Base-by-base conservation (phyloP, 345 rosid genomes). In the Aquilaria yunnanensis region DNA sequence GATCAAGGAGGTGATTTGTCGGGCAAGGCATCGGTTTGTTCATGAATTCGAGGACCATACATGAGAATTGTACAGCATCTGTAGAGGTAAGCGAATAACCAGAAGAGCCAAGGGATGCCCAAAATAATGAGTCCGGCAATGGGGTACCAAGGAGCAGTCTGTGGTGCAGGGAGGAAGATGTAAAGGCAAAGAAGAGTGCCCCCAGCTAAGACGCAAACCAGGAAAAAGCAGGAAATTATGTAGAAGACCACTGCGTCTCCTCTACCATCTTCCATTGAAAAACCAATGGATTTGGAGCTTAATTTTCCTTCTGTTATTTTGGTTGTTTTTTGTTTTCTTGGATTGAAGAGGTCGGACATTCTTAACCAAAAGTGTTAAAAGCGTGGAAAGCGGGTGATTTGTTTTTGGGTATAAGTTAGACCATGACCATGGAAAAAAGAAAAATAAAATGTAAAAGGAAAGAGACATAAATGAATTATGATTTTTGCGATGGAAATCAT, bases 41-140 rank as follows among this genome's bases (percentile, higher is more conserved):
- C 43, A 1, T 37, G 5, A 9, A 9, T 37, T 37, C 7, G 62
- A 64, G 51, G 47, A 51, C 51, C 2, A 32, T 50, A 14, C 67
- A 53, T 14, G 88, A 82, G 63, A 58, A 1, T 49, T n/a, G 11
- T 74, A 62, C 78, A 64, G 61, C 83, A 86, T 16, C 71, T 69
- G 70, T 82, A 84, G 16, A 84, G 9, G 67, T 78, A 89, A 14
- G 73, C 75, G 43, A 79, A 52, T 58, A 89, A 68, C 96, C 96
- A 86, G 69, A 84, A 84, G 5, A 67, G 32, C 96, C 96, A 89
- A 5, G 96, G 96, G 56, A 86, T 66, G 66, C 77, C 81, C 7
- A 78, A 84, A 43, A 86, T 81, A 66, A 70, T 1, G 66, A 89
- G 56, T 11, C 93, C 93, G 8, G 65, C 74, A 47, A 72, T 46